phyloP scores from a whole-genome alignment of 2,329 filamentous ascomycete genomes.

The Penicillium palitans region DNA sequence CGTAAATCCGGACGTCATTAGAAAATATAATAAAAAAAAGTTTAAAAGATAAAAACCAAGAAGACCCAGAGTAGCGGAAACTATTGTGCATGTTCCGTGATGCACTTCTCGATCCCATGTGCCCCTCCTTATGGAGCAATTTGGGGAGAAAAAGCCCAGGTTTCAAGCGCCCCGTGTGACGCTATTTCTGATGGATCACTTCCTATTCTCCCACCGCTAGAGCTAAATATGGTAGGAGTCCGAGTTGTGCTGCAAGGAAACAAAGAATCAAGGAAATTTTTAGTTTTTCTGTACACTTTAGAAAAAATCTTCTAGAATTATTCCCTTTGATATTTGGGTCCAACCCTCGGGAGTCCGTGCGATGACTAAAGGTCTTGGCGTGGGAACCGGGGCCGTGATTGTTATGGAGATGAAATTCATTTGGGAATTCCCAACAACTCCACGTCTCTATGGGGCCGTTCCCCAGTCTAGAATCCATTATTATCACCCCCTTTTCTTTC shows the following conservation, averaged over 20 bases:
- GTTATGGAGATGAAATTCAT: background rate
- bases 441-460: constrained; percentile 18
- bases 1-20: background rate
- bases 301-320: background rate
- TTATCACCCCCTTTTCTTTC: background rate
- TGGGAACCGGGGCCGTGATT: background rate
- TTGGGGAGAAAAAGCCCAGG: background rate
- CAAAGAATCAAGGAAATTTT: background rate
- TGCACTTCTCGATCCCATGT: constrained; percentile 10
- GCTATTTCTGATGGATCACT: constrained; percentile 24
- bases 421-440: constrained; percentile 14
- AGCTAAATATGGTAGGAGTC: constrained; percentile 9
- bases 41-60: background rate
- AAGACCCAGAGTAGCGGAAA: constrained; percentile 11
- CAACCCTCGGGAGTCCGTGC: background rate
- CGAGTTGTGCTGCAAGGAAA: background rate
- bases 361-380: background rate
- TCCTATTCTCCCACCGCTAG: constrained; percentile 16
- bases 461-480: constrained; percentile 9
- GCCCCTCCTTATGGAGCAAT: constrained; percentile 5
- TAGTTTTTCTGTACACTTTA: background rate
- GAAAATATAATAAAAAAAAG: background rate
- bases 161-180: constrained; percentile 2
- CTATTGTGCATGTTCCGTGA: constrained; percentile 10
- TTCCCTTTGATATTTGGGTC: background rate